A percentile compares a stretch with the other conserved stretches of the same genome.
These are phyloP conservation scores for Schizosaccharomyces japonicus DNA, from an alignment of 805 yeast species.

Conservation along the genomic window DNA sequence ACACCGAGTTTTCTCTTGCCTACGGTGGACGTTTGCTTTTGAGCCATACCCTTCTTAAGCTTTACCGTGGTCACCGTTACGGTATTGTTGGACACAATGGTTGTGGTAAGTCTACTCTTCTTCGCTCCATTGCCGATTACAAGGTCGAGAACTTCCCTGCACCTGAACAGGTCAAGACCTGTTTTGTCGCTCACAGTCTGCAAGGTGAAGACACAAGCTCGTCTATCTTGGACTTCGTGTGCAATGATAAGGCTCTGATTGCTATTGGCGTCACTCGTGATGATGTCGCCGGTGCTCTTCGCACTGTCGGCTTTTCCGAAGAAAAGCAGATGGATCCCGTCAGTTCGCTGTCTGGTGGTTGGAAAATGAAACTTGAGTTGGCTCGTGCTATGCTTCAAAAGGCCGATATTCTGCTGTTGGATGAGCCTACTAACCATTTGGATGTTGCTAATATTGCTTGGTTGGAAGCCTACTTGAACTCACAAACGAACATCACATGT, in stretches of 20 bases:
- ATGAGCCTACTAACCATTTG: slow-evolving; percentile 96
- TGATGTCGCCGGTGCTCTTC: slow-evolving; percentile 54
- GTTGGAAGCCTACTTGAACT: slow-evolving; percentile 69
- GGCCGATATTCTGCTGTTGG: slow-evolving; percentile 81
- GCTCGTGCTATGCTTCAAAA: slow-evolving; percentile 98
- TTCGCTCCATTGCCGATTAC: slow-evolving; percentile 92
- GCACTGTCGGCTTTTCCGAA: slow-evolving; percentile 73
- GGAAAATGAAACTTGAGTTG: slow-evolving; percentile 95
- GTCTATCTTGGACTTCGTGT: slow-evolving; percentile 72
- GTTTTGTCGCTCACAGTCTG: slow-evolving; percentile 89
- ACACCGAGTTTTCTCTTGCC: slow-evolving; percentile 84
- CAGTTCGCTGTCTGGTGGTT: slow-evolving; percentile 91
- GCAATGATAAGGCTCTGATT: slow-evolving; percentile 59
- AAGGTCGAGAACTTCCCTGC: slow-evolving; percentile 95
- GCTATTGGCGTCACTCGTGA: slow-evolving; percentile 28
- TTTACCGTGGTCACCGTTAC: slow-evolving; percentile 84
- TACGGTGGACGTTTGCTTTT: slow-evolving; percentile 93
- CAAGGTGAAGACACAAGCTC: slow-evolving; percentile 86
- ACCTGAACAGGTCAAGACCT: slow-evolving; percentile 61
- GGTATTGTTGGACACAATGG: slow-evolving; percentile 97
- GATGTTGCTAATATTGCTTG: slow-evolving; percentile 84
- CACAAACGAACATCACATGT: slow-evolving; percentile 72
- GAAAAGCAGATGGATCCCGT: slow-evolving; percentile 76
- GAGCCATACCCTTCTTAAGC: slow-evolving; percentile 71
- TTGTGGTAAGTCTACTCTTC: slow-evolving; percentile 92